Evolutionary conservation across 2,329 filamentous ascomycete genomes (phyloP).

Genomic region (Verticillium albo-atrum): DNA sequence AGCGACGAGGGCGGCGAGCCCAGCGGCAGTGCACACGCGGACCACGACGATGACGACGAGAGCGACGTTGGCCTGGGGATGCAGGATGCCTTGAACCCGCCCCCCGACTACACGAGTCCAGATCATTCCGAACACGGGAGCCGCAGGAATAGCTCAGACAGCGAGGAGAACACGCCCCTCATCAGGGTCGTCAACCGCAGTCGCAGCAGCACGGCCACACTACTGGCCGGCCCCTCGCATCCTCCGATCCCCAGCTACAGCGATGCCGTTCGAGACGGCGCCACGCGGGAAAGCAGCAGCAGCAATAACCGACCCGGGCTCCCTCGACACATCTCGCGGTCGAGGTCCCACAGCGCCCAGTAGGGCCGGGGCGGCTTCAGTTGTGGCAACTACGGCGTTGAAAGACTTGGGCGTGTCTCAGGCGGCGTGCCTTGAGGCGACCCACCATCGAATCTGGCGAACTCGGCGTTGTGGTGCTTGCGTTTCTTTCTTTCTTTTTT

Average conservation of each 20-base stretch:
- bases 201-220: constrained; percentile 44
- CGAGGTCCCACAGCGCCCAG: constrained; percentile 14
- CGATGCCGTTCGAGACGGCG: constrained; percentile 61
- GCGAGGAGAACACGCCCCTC: constrained; percentile 51
- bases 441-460: neutral
- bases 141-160: constrained; percentile 53
- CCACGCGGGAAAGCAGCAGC: constrained; percentile 40
- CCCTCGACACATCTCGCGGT: constrained; percentile 8
- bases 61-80: constrained; percentile 37
- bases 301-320: constrained; percentile 25
- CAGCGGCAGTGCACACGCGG: constrained; percentile 35
- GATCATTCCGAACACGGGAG: constrained; percentile 54
- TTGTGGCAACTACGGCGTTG: neutral
- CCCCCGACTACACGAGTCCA: constrained; percentile 69
- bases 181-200: constrained; percentile 47
- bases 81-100: constrained; percentile 56
- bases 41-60: constrained; percentile 20
- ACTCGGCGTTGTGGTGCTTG: neutral
- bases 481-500: neutral
- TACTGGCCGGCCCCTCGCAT: constrained; percentile 20
- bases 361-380: neutral
- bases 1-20: constrained; percentile 69
- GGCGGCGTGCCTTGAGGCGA: neutral
- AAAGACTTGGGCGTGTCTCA: neutral
- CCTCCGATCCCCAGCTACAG: constrained; percentile 82